phyloP scores from a whole-genome alignment of 2,329 filamentous ascomycete species.

The Ophiognomonia clavigignenti-juglandacearum region DNA sequence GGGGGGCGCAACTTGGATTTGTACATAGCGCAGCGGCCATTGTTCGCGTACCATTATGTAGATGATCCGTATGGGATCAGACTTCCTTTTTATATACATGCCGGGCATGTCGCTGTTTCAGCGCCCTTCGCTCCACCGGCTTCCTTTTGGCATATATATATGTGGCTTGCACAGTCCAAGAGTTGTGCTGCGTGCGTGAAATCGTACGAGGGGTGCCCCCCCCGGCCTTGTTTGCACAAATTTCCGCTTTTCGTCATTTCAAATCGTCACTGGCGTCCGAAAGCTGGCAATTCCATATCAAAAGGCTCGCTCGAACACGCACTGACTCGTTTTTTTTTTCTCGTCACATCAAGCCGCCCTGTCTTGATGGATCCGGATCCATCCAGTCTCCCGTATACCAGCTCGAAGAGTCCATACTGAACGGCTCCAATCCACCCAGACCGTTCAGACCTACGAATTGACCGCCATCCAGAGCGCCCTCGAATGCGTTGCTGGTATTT shows the following conservation, averaged over 20 bases:
- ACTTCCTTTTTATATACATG: too few species aligned
- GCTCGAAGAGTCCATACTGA: slow-evolving; percentile 20
- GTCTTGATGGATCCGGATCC: slow-evolving; percentile 8
- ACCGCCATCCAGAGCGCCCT: slow-evolving; percentile 28
- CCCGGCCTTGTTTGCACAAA: neutral
- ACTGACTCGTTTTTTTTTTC: neutral
- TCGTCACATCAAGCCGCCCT: slow-evolving; percentile 11
- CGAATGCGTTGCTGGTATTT: slow-evolving; percentile 28
- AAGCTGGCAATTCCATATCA: neutral
- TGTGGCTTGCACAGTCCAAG: too few species aligned
- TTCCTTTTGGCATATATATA: too few species aligned
- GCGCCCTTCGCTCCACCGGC: too few species aligned
- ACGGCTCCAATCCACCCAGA: slow-evolving; percentile 19
- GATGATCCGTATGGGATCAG: too few species aligned
- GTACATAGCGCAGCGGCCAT: too few species aligned
- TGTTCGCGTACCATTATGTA: too few species aligned
- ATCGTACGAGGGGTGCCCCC: too few species aligned
- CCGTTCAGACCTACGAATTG: slow-evolving; percentile 22
- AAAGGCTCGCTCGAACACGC: neutral
- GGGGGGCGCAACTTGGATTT: too few species aligned
- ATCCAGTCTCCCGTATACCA: slow-evolving; percentile 17
- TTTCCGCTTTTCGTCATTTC: neutral
- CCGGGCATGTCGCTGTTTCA: too few species aligned
- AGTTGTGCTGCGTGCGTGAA: too few species aligned
- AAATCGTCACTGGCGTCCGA: neutral